Conservation (phyloP, 768 basidiomycete genomes). For the Pleurotus tuoliensis region DNA sequence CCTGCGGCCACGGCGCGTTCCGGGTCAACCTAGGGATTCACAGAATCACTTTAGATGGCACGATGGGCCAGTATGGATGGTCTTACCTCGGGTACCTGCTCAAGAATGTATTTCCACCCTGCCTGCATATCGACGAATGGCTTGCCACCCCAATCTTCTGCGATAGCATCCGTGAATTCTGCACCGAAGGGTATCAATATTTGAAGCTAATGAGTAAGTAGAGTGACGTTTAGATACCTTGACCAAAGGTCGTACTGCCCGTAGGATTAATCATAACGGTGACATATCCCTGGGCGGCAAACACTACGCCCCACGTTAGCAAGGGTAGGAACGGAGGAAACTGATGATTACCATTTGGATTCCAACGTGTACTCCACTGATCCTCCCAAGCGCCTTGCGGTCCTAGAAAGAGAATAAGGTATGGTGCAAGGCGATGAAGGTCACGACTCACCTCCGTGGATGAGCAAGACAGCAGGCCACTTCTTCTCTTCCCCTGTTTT, state of each 20-base stretch:
- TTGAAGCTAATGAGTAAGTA: not conserved
- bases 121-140: constrained; percentile 75
- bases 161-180: constrained; percentile 82
- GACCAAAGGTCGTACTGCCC: constrained; percentile 90
- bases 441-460: constrained; percentile 60
- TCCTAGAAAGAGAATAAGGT: constrained; percentile 30
- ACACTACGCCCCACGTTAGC: constrained; percentile 39
- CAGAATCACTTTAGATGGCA: not conserved
- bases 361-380: constrained; percentile 91
- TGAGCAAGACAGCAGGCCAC: constrained; percentile 77
- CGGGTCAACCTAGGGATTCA: constrained; percentile 50
- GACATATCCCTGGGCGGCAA: constrained; percentile 87
- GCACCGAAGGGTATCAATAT: not conserved
- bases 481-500: constrained; percentile 60
- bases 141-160: constrained; percentile 82
- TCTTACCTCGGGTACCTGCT: constrained; percentile 67
- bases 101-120: constrained; percentile 69
- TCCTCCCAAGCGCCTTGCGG: constrained; percentile 89
- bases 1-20: constrained; percentile 76
- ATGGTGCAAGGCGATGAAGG: not conserved
- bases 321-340: not conserved
- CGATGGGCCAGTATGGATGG: not conserved
- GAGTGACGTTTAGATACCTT: constrained; percentile 42
- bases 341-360: constrained; percentile 62
- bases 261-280: constrained; percentile 89